Percentiles rank a stretch among this genome's conserved stretches.
Evolutionary conservation across 176 grass and related monocot species (phyloP).

Genomic region (Dendrocalamus sinicus): DNA sequence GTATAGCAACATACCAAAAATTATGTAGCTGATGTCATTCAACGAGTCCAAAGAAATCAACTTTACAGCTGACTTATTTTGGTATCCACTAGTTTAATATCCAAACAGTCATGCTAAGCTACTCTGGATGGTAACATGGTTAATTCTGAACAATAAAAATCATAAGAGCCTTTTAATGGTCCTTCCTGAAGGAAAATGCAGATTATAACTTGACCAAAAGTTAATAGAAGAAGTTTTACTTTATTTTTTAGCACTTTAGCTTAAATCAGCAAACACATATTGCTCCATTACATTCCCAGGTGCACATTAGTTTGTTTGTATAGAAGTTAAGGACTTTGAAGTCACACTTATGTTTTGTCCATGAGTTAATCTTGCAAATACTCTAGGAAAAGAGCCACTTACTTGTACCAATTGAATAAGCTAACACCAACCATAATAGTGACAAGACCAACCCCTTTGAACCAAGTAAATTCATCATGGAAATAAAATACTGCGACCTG

Average conservation of each 20-base stretch:
- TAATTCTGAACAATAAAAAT: constrained; percentile 39
- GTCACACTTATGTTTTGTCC: neutral
- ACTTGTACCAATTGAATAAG: constrained; percentile 99
- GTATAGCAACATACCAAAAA: constrained; percentile 11
- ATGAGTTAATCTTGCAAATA: constrained; percentile 34
- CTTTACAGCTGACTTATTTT: constrained; percentile 12
- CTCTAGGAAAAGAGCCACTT: constrained; percentile 52
- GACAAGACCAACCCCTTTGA: constrained; percentile 83
- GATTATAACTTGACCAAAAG: constrained; percentile 25
- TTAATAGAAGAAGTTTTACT: constrained; percentile 30
- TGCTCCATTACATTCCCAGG: constrained; percentile 1
- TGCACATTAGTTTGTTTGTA: constrained; percentile 10
- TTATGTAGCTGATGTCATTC: neutral
- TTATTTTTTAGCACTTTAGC: constrained; percentile 32
- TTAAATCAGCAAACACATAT: constrained; percentile 13
- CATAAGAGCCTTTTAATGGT: neutral
- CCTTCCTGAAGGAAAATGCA: neutral
- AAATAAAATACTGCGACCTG: constrained; percentile 99
- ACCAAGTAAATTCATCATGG: constrained; percentile 88
- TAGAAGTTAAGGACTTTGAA: neutral
- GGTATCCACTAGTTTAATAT: constrained; percentile 9
- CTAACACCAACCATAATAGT: constrained; percentile 94
- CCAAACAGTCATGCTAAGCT: neutral
- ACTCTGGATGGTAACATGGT: constrained; percentile 19
- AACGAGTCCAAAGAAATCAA: constrained; percentile 26